Evolutionary conservation across 2,329 filamentous ascomycete genomes (phyloP), one percentile per base, ranked within the genome.

Genomic region (Colletotrichum euphorbiae): DNA sequence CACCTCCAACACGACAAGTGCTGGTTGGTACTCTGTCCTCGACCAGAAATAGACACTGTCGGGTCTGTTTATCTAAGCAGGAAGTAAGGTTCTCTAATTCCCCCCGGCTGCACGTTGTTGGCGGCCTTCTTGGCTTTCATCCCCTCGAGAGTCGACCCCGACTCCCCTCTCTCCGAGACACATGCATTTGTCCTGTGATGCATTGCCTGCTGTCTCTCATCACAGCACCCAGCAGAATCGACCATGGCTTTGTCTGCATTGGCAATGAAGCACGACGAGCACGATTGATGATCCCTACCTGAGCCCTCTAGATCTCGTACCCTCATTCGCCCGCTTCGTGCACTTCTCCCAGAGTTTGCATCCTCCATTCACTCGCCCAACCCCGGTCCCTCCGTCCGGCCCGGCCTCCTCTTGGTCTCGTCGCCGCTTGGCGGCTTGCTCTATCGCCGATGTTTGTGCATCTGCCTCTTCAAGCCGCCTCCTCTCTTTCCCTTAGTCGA

Each of bases 341-440:
- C 43, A 13, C 24, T 24, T 50, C 56, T 50, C 43, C 43, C 56
- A 51, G 12, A 28, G 57, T 51, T 60, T 33, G 17, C 45, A 51
- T 51, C 28, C 45, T 51, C 19, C 33, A 17, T 31, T 28, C 45
- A 21, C 48, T 54, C n/a, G 28, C 40, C 15, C 45, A 50, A 21
- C 36, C 61, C 52, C 54, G 54, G 54, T 31, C 33, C 24, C 45
- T 42, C 61, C 54, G 46, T 42, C 61, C 54, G 46, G 40, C 54
- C 65, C 50, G 58, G 46, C 65, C 54, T 68, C 52, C 17, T 62
- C 36, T 52, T 63, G 38, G 65, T 65, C 48, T 55, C 13, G 54
- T 65, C 42, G 46, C 61, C 36, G 46, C 48, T 68, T 68, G 64
- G 59, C 64, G 38, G 45, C 38, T 43, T 21, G 33, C 24, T 36